Percentiles rank a stretch among this genome's conserved stretches.
Evolutionary conservation across 1,284 basidiomycete genomes (phyloP).

Genomic region (Fomitiporia mediterranea): DNA sequence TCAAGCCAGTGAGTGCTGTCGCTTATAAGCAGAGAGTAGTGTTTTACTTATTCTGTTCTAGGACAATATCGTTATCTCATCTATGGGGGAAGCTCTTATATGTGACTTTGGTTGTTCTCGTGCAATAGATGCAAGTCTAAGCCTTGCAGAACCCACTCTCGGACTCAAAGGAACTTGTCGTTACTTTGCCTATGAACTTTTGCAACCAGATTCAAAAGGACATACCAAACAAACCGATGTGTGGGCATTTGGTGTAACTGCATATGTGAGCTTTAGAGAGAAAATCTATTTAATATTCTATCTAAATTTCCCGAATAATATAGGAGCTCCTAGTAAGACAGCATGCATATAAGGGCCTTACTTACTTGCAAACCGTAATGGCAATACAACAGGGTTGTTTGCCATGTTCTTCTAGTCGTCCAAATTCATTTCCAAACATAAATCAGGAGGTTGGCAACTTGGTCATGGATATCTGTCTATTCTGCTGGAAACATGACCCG

Average conservation of each 20-base stretch:
- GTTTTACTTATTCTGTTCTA: neutral
- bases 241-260: conserved; percentile 13
- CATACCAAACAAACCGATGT: conserved; percentile 9
- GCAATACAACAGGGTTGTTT: neutral
- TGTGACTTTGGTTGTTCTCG: conserved; percentile 10
- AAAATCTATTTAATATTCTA: neutral
- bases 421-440: too few species aligned
- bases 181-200: conserved; percentile 3
- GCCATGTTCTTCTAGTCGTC: neutral
- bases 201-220: neutral
- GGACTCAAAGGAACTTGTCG: neutral
- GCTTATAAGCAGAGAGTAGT: neutral
- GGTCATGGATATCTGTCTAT: neutral
- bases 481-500: too few species aligned
- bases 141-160: neutral
- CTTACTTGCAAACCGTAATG: neutral
- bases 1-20: neutral
- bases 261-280: neutral
- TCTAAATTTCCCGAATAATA: too few species aligned
- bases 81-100: too few species aligned
- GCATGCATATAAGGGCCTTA: neutral
- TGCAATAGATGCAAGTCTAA: neutral
- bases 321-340: too few species aligned
- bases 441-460: too few species aligned
- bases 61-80: conserved; percentile 5